Evolutionary conservation across 1,284 basidiomycete genomes (phyloP), one percentile per base, ranked within the genome.

Genomic region (Spongiforma sp.): DNA sequence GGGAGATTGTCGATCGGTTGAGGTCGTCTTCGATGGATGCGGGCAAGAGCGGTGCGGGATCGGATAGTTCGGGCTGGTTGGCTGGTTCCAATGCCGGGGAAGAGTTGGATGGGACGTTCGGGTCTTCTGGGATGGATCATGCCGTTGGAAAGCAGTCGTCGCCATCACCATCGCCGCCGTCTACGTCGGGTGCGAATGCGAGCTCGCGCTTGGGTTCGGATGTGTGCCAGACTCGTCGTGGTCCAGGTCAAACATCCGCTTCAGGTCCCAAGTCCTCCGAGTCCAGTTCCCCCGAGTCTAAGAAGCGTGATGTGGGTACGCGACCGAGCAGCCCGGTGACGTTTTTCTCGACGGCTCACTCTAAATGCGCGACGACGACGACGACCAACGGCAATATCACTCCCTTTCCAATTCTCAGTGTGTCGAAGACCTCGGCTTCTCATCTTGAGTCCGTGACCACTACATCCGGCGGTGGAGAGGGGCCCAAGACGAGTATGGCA

Each of bases 1-100:
- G 73, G 28, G 72, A 73, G 61, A 76, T 73, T 41, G 71, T 73
- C 4, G 72, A 76, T 60, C 70, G 62, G 36, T 26, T 76, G 56
- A 71, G 72, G 62, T 74, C 72, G 37, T 65, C 65, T 48, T 75
- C 71, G 24, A 53, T 71, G 10, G 71, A 74, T 64, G 63, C 41
- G 1, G 72, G 68, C 17, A 73, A 63, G 59, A 61, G 62, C 14
- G 28, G 43, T 34, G 52, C 21, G 11, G 66, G 21, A 5, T 28
- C 30, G 55, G 72, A 67, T 28, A 7, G 33, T 36, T 39, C 67
- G 58, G 65, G 63, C 7, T 71, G 73, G 73, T 11, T 62, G 54
- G 64, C 67, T 59, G 24, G 68, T 57, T n/a, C n/a, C n/a, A n/a
- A n/a, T n/a, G n/a, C n/a, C n/a, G n/a, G n/a, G n/a, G 61, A 62